Evolutionary conservation across 495 filamentous ascomycete genomes (phyloP).

Genomic region (Aspergillus funiculosus): DNA sequence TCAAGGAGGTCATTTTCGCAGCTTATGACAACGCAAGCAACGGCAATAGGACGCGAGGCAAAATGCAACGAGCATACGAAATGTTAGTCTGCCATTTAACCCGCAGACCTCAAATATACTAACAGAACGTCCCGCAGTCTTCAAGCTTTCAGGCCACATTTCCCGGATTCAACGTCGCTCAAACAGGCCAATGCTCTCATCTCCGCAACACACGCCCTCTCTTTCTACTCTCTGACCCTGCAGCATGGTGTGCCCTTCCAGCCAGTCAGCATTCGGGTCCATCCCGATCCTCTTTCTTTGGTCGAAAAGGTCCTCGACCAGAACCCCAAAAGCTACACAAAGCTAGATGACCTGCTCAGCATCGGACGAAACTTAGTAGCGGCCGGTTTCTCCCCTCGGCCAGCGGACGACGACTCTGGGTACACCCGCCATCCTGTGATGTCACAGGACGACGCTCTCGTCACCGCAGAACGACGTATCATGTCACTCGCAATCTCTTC

Average conservation of each 20-base stretch:
- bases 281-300: slow-evolving; percentile 76
- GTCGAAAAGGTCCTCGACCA: slow-evolving; percentile 82
- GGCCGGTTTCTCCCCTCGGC: slow-evolving; percentile 50
- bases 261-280: slow-evolving; percentile 82
- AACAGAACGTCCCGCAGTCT: slow-evolving; percentile 47
- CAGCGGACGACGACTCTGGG: slow-evolving; percentile 20
- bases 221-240: slow-evolving; percentile 80
- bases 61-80: slow-evolving; percentile 75
- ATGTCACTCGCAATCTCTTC: slow-evolving; percentile 85
- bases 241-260: slow-evolving; percentile 90
- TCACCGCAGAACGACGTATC: slow-evolving; percentile 58
- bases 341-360: slow-evolving; percentile 74
- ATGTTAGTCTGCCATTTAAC: slow-evolving; percentile 52
- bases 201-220: slow-evolving; percentile 79
- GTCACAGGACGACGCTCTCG: slow-evolving; percentile 22
- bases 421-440: slow-evolving; percentile 3
- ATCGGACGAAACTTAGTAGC: slow-evolving; percentile 71
- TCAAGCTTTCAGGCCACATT: slow-evolving; percentile 60
- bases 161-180: slow-evolving; percentile 50
- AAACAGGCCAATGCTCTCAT: slow-evolving; percentile 63
- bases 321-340: slow-evolving; percentile 78
- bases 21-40: slow-evolving; percentile 89
- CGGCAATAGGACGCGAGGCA: slow-evolving; percentile 75
- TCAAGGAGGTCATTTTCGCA: slow-evolving; percentile 61
- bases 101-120: slow-evolving; percentile 1